Base-by-base conservation (phyloP, 345 rosid species). In the Stellera chamaejasme region DNA sequence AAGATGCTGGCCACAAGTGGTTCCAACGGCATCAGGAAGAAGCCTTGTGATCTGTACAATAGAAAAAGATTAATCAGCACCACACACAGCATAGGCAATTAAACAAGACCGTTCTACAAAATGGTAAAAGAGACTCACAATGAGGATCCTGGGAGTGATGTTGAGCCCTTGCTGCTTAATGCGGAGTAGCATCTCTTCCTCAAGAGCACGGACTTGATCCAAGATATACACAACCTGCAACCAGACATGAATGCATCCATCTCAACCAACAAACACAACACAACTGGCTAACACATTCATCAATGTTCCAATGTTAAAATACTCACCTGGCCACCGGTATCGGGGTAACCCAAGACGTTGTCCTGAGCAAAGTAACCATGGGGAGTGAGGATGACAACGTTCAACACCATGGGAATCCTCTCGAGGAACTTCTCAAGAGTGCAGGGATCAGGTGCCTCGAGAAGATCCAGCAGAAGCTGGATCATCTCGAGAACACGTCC, bases 331-430 rank as follows among this genome's bases (percentile, higher is more conserved):
- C 97, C 97, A 56, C 97, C 97, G 0, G 97, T 89, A 66, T 89
- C 97, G 23, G 97, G 97, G 77, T 89, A 89, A 0, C 97, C 97
- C 72, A 87, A 77, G 58, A 90, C 96, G 63, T 87, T 74, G 77
- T 90, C 96, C 61, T 87, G 97, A 43, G 97, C 97, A 51, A 90
- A 90, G 84, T 79, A 90, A 13, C 97, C 97, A 55, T 90, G 97
- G 8, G 96, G 96, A 43, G 96, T 69, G 69, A 87, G 84, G 58
- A 90, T 82, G 11, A 90, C 96, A 53, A 90, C 93, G 50, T 84
- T 87, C 67, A 81, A 77, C 25, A 87, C 97, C 94, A 90, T 82
- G 7, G 96, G 96, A 14, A 90, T 80, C 63, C 84, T 80, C 19
- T 82, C 85, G 13, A 90, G 87, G 77, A 87, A 87, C 12, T 61